Percentiles rank a stretch among this genome's conserved stretches.
Conservation (phyloP, 2,329 filamentous ascomycete genomes). For the Trichoderma pleuroti region DNA sequence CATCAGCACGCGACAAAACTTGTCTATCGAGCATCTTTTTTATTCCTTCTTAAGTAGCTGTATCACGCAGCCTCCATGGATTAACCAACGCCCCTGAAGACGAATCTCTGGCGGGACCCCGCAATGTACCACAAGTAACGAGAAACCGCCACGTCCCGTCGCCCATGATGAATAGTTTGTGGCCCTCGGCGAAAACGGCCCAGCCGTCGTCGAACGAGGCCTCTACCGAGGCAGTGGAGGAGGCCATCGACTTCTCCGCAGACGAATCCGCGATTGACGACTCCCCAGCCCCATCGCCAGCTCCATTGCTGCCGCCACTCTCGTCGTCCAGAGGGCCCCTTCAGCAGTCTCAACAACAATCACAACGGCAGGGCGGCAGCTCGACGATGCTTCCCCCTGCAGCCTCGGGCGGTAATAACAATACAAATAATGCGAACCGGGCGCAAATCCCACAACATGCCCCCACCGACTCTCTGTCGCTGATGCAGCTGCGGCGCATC, state of each 20-base stretch:
- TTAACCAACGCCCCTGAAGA: neutral
- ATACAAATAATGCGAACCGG: slow-evolving; percentile 22
- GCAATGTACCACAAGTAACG: slow-evolving; percentile 21
- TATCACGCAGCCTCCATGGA: neutral
- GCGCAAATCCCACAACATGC: slow-evolving; percentile 37
- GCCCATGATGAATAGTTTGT: slow-evolving; percentile 44
- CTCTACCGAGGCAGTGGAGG: slow-evolving; percentile 39
- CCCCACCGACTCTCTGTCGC: slow-evolving; percentile 66
- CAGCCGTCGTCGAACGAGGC: slow-evolving; percentile 37
- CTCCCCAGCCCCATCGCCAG: slow-evolving; percentile 35
- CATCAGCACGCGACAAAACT: neutral
- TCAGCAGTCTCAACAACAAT: slow-evolving; percentile 17
- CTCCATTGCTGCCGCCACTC: slow-evolving; percentile 30
- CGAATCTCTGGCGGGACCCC: slow-evolving; percentile 14
- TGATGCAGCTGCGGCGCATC: slow-evolving; percentile 69
- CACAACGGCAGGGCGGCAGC: slow-evolving; percentile 7
- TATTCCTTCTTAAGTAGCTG: neutral
- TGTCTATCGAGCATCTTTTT: neutral
- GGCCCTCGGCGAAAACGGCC: slow-evolving; percentile 38
- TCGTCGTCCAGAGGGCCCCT: slow-evolving; percentile 15
- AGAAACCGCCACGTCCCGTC: slow-evolving; percentile 11
- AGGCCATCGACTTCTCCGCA: slow-evolving; percentile 20
- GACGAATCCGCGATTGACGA: slow-evolving; percentile 35
- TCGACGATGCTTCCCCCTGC: neutral
- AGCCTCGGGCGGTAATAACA: neutral